Evolutionary conservation across 306 rosid genomes (phyloP).

Genomic region (Gastrolobium villosum): DNA sequence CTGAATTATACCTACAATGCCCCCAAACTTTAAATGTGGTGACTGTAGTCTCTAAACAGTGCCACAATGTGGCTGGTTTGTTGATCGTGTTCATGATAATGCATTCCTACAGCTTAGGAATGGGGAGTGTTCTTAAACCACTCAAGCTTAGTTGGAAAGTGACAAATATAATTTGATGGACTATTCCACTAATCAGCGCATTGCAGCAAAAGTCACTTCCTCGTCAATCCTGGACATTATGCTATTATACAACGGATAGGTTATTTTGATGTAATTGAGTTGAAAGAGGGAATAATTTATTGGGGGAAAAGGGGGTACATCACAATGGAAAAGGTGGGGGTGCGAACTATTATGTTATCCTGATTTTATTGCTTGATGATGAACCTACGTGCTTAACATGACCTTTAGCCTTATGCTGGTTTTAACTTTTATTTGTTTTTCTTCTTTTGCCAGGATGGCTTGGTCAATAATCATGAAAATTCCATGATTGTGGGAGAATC

Average conservation of each 20-base stretch:
- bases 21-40: neutral
- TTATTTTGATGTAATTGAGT: slow-evolving; percentile 3
- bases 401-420: slow-evolving; percentile 28
- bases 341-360: slow-evolving; percentile 25
- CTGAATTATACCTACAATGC: slow-evolving; percentile 16
- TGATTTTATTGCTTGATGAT: slow-evolving; percentile 28
- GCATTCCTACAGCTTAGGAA: neutral
- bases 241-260: neutral
- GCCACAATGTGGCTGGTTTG: neutral
- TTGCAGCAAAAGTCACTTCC: slow-evolving; percentile 3
- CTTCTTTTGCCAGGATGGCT: slow-evolving; percentile 54
- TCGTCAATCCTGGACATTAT: neutral
- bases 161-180: neutral
- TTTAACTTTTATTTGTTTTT: slow-evolving; percentile 21
- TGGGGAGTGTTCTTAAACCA: neutral
- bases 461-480: slow-evolving; percentile 53
- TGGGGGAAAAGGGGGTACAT: neutral
- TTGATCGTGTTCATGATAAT: slow-evolving; percentile 7
- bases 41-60: slow-evolving; percentile 7
- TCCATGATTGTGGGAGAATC: slow-evolving; percentile 57
- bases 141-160: slow-evolving; percentile 6
- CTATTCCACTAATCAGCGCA: neutral
- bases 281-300: neutral
- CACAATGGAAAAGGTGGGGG: slow-evolving; percentile 15
- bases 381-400: slow-evolving; percentile 11